Conservation (phyloP, 2,329 filamentous ascomycete genomes). For the Incumbomyces delicatus region DNA sequence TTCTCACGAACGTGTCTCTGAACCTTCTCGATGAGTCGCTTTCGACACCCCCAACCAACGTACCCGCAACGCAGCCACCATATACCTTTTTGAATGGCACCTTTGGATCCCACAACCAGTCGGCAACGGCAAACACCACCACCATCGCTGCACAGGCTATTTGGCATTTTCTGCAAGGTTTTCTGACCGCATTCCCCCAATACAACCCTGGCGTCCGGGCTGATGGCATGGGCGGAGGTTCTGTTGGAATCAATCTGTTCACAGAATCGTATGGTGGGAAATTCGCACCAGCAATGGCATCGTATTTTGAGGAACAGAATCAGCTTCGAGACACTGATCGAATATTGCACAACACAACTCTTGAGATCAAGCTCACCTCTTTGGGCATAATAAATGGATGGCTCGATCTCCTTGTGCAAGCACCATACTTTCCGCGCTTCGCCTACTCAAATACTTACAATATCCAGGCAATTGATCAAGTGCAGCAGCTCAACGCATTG, state of each 20-base stretch:
- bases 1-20: constrained; percentile 32
- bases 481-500: constrained; percentile 19
- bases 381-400: constrained; percentile 64
- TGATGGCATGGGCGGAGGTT: constrained; percentile 28
- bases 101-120: constrained; percentile 47
- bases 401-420: constrained; percentile 54
- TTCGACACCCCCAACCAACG: constrained; percentile 23
- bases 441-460: constrained; percentile 47
- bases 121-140: constrained; percentile 47
- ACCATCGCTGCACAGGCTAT: constrained; percentile 47
- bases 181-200: constrained; percentile 49
- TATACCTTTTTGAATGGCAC: constrained; percentile 50
- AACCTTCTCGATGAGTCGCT: constrained; percentile 28
- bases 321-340: constrained; percentile 42
- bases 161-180: constrained; percentile 51
- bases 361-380: constrained; percentile 37
- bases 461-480: constrained; percentile 42
- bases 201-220: constrained; percentile 42
- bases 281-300: constrained; percentile 57
- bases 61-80: constrained; percentile 21
- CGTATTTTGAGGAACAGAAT: constrained; percentile 53
- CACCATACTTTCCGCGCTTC: constrained; percentile 30
- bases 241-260: constrained; percentile 51
- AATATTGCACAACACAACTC: constrained; percentile 27
- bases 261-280: constrained; percentile 62